Conservation (phyloP, 257 asterid genomes). For the Lycium barbarum region DNA sequence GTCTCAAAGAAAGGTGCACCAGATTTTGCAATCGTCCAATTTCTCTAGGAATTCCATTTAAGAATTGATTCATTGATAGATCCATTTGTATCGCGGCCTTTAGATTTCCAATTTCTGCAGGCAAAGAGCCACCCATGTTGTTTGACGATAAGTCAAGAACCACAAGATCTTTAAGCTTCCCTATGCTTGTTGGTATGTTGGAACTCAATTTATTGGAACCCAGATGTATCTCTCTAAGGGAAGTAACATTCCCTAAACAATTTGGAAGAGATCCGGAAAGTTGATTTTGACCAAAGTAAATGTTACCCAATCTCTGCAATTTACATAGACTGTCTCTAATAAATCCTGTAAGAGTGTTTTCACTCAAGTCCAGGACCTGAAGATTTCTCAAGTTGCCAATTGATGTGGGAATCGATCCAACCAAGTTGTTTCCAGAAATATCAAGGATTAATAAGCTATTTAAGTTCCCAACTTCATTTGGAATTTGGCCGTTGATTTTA, state of each 20-base stretch:
- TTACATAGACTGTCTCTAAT: not conserved
- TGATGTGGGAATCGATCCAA: not conserved
- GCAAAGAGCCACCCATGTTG: not conserved
- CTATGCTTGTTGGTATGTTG: not conserved
- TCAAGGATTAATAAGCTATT: not conserved
- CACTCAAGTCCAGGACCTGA: not conserved
- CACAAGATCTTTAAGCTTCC: not conserved
- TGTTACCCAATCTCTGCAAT: not conserved
- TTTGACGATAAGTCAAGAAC: not conserved
- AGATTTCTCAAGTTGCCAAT: not conserved
- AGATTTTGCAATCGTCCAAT: not conserved
- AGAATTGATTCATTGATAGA: not conserved
- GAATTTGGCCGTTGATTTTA: not conserved
- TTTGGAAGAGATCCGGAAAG: not conserved
- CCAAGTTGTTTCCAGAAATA: not conserved
- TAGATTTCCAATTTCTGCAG: not conserved
- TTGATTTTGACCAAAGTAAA: not conserved
- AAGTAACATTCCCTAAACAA: not conserved
- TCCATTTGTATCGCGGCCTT: not conserved
- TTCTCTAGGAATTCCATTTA: slow-evolving; percentile 29
- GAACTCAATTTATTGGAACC: not conserved
- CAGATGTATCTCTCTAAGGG: not conserved
- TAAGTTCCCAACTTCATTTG: slow-evolving; percentile 20
- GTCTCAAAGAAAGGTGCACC: not conserved
- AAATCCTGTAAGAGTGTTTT: not conserved